These are phyloP conservation scores for grape (Vitis vinifera) DNA, from an alignment of 164 flowering plant species.

Conservation along the genomic window ASM3070453v1 NC_081818.1:6730001-6730500, in stretches of 20 bases:
- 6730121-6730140: neutral
- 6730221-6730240: conserved; percentile 80
- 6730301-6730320: neutral
- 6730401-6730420: conserved; percentile 68
- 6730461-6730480: conserved; percentile 31
- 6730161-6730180: conserved; percentile 94
- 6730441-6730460: conserved; percentile 45
- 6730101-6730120: too few species aligned
- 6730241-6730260: neutral
- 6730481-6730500: conserved; percentile 79
- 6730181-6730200: conserved; percentile 88
- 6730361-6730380: conserved; percentile 34
- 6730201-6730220: conserved; percentile 73
- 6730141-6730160: conserved; percentile 30
- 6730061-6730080: too few species aligned
- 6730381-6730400: conserved; percentile 68
- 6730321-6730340: conserved; percentile 44
- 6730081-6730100: too few species aligned
- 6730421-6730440: conserved; percentile 54
- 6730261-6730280: neutral
- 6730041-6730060: too few species aligned
- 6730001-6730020: too few species aligned
- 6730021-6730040: too few species aligned
- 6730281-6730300: neutral
- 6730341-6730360: conserved; percentile 27